phyloP scores from a whole-genome alignment of 2,329 filamentous ascomycete genomes.

The Tolypocladium inflatum region DNA sequence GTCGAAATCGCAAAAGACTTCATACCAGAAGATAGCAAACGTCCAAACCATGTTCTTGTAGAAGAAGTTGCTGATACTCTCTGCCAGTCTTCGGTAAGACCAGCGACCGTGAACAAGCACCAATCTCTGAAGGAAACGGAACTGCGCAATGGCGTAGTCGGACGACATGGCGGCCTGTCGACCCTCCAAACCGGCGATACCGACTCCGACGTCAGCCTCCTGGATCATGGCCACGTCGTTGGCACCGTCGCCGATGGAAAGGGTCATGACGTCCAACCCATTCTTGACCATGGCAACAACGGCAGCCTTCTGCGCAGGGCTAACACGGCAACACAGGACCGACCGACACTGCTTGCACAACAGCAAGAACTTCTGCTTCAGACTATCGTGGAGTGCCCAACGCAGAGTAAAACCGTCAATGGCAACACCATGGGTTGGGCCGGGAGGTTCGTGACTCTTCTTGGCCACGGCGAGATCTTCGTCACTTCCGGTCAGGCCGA shows the following conservation, averaged over 20 bases:
- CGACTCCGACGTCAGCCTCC: conserved; percentile 91
- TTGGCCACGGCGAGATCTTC: conserved; percentile 73
- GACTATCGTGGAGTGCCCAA: conserved; percentile 68
- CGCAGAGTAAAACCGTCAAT: conserved; percentile 93
- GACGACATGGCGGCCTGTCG: conserved; percentile 93
- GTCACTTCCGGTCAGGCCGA: conserved; percentile 74
- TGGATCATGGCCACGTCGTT: conserved; percentile 99
- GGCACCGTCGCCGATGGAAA: conserved; percentile 86
- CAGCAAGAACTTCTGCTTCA: conserved; percentile 88
- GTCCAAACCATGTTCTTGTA: conserved; percentile 99
- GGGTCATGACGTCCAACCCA: conserved; percentile 89
- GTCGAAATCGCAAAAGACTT: conserved; percentile 91
- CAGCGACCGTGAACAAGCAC: conserved; percentile 86
- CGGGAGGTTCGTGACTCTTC: conserved; percentile 76
- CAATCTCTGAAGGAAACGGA: conserved; percentile 76
- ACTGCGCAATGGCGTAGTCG: conserved; percentile 91
- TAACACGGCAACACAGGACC: conserved; percentile 94
- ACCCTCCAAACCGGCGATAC: conserved; percentile 88
- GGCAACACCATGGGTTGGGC: conserved; percentile 81
- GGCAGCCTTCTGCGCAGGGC: conserved; percentile 92
- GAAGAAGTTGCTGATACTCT: conserved; percentile 97
- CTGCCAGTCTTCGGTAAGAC: conserved; percentile 90
- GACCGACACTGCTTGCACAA: conserved; percentile 96
- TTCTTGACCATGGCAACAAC: conserved; percentile 94
- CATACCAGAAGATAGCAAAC: conserved; percentile 94